Evolutionary conservation across 345 rosid genomes (phyloP).

Genomic region (Euphorbia tirucalli): DNA sequence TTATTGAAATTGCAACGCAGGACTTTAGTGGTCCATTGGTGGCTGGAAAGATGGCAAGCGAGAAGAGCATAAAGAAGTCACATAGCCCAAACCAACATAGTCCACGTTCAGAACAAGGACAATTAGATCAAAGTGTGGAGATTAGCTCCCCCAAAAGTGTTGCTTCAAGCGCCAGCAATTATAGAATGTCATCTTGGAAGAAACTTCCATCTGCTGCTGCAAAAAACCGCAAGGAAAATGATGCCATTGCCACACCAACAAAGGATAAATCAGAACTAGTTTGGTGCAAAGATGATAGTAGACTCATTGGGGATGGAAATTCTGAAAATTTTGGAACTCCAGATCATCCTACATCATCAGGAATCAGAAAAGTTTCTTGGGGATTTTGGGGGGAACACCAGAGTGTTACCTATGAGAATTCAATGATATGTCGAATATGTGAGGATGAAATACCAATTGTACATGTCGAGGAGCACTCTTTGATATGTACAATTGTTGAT

Average conservation of each 20-base stretch:
- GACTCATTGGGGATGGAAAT: slow-evolving; percentile 39
- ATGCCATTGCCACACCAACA: slow-evolving; percentile 42
- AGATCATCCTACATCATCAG: slow-evolving; percentile 45
- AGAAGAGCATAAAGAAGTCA: slow-evolving; percentile 44
- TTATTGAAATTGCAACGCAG: slow-evolving; percentile 53
- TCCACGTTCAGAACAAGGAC: slow-evolving; percentile 34
- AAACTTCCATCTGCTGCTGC: slow-evolving; percentile 79
- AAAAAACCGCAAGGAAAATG: slow-evolving; percentile 53
- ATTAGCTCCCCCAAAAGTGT: slow-evolving; percentile 66
- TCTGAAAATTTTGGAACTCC: slow-evolving; percentile 50
- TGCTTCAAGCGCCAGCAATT: slow-evolving; percentile 75
- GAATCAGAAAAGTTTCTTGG: slow-evolving; percentile 51
- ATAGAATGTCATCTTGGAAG: slow-evolving; percentile 93
- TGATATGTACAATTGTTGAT: slow-evolving; percentile 88
- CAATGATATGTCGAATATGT: slow-evolving; percentile 96
- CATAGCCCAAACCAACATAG: slow-evolving; percentile 34
- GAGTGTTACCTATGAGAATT: slow-evolving; percentile 62
- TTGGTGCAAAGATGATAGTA: slow-evolving; percentile 38
- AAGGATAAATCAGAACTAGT: slow-evolving; percentile 45
- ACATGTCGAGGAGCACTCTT: slow-evolving; percentile 96
- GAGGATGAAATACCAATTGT: slow-evolving; percentile 99
- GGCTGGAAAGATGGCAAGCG: no score
- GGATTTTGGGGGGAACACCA: slow-evolving; percentile 66
- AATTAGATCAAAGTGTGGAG: slow-evolving; percentile 42
- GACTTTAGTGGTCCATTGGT: slow-evolving; percentile 47